A percentile compares a stretch with the other conserved stretches of the same genome.
Evolutionary conservation across 2,329 filamentous ascomycete species (phyloP).

Genomic region (Aspergillus sp.): DNA sequence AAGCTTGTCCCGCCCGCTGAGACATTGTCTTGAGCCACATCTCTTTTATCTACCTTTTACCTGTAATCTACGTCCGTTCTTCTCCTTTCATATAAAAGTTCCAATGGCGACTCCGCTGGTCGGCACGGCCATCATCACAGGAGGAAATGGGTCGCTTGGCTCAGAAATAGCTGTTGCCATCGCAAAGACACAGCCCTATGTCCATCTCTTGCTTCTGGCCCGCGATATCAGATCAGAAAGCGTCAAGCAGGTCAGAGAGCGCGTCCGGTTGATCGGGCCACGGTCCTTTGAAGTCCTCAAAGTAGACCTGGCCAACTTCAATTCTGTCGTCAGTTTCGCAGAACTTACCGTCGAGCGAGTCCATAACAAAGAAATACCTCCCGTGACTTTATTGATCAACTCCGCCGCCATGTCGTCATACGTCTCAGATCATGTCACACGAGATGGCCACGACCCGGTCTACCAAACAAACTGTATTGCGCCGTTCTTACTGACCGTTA

Average conservation of each 20-base stretch:
- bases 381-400: constrained; percentile 39
- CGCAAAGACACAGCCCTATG: constrained; percentile 42
- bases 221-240: constrained; percentile 37
- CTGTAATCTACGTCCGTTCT: background rate
- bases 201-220: constrained; percentile 38
- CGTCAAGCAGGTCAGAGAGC: constrained; percentile 31
- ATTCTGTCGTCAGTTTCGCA: constrained; percentile 37
- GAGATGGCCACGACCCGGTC: constrained; percentile 41
- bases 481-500: constrained; percentile 42
- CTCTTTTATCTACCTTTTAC: background rate
- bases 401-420: constrained; percentile 40
- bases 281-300: constrained; percentile 38
- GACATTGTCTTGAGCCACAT: background rate
- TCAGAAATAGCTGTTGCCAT: constrained; percentile 43
- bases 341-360: constrained; percentile 39
- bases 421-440: constrained; percentile 35
- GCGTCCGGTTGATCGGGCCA: constrained; percentile 39
- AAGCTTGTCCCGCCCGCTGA: background rate
- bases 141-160: constrained; percentile 40
- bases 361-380: constrained; percentile 40
- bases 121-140: constrained; percentile 44
- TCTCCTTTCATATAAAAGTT: background rate
- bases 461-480: constrained; percentile 44
- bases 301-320: constrained; percentile 38
- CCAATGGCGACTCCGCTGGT: constrained; percentile 40